Percentiles rank a stretch among this genome's conserved stretches.
These are phyloP conservation scores for Plasmodiophora brassicae DNA, from an alignment of 208 protist genomes.

Conservation along the genomic window DNA sequence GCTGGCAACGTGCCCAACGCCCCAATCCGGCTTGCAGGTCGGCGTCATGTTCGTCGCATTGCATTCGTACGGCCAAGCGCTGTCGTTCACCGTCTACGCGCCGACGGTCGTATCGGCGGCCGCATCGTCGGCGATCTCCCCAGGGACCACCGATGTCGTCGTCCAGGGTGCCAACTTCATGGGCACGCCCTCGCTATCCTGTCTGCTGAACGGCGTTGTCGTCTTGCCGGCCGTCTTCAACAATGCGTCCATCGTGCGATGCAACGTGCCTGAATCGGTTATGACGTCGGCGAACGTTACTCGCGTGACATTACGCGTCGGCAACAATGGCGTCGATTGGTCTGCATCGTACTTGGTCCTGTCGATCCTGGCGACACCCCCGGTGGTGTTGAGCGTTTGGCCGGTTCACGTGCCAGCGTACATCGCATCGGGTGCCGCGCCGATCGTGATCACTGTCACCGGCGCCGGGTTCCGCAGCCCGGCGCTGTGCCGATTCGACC, in stretches of 20 bases:
- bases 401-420: too few species aligned
- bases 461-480: neutral
- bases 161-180: constrained; percentile 7
- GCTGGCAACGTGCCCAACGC: too few species aligned
- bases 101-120: too few species aligned
- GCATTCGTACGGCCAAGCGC: too few species aligned
- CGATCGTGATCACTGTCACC: neutral
- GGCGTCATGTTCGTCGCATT: too few species aligned
- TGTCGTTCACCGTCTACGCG: too few species aligned
- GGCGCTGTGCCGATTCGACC: neutral
- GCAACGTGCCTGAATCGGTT: neutral
- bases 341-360: neutral
- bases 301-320: neutral
- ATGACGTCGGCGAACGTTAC: too few species aligned
- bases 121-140: too few species aligned
- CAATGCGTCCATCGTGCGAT: neutral
- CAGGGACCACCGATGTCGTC: too few species aligned
- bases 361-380: neutral
- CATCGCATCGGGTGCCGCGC: too few species aligned
- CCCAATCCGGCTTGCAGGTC: too few species aligned
- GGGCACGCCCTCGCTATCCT: neutral
- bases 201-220: neutral
- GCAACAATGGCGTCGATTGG: neutral
- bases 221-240: neutral
- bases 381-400: too few species aligned